Evolutionary conservation across 169 alveolate genomes (phyloP).

Genomic region (Cyclospora cayetanensis): DNA sequence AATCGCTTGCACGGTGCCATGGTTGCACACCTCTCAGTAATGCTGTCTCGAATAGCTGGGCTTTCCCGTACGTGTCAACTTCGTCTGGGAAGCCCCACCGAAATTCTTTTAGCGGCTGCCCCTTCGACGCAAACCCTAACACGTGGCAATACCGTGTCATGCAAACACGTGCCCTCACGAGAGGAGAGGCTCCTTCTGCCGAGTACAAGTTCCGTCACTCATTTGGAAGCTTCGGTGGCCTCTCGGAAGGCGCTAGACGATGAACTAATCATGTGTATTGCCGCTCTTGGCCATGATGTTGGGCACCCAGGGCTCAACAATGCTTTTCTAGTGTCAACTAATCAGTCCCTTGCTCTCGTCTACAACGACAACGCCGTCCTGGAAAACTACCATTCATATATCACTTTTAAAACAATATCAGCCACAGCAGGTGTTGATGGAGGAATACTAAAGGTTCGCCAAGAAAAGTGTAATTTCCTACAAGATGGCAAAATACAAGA

Average conservation of each 20-base stretch:
- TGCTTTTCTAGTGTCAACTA: constrained; percentile 83
- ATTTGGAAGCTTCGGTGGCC: neutral
- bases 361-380: constrained; percentile 93
- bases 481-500: no score
- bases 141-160: constrained; percentile 16
- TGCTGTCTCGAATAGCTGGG: constrained; percentile 73
- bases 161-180: constrained; percentile 4
- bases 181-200: constrained; percentile 18
- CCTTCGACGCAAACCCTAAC: neutral
- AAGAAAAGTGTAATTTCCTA: no score
- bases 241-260: neutral
- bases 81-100: constrained; percentile 34
- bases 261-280: constrained; percentile 80
- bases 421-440: constrained; percentile 45
- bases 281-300: constrained; percentile 94
- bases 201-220: neutral
- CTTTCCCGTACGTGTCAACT: constrained; percentile 40
- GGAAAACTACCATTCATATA: constrained; percentile 94
- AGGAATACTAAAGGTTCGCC: constrained; percentile 20
- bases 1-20: constrained; percentile 77
- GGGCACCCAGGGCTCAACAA: constrained; percentile 94
- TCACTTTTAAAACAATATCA: constrained; percentile 83
- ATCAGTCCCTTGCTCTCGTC: constrained; percentile 87
- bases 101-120: constrained; percentile 5
- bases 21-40: constrained; percentile 78